These are phyloP conservation scores for Quercus berberidifolia DNA, from an alignment of 306 rosid species.

Conservation along the genomic window DNA sequence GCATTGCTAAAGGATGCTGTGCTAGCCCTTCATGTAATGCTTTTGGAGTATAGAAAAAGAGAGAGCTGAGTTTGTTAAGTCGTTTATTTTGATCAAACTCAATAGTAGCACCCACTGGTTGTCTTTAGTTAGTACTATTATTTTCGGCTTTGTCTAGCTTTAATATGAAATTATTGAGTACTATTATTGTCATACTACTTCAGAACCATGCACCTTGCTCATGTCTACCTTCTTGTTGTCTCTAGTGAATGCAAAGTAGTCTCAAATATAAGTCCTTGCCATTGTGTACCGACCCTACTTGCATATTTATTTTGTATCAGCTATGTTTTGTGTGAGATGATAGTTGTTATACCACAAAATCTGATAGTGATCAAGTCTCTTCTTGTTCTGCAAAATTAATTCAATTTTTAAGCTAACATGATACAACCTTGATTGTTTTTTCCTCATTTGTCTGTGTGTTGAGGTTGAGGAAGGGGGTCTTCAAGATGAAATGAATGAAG, in stretches of 20 bases:
- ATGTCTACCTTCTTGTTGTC: not conserved
- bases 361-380: not conserved
- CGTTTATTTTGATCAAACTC: no score
- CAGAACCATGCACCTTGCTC: not conserved
- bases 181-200: no score
- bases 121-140: no score
- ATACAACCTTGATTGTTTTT: not conserved
- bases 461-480: not conserved
- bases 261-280: not conserved
- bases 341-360: not conserved
- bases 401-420: not conserved
- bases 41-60: not conserved
- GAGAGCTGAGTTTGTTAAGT: no score
- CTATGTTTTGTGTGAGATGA: no score
- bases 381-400: not conserved
- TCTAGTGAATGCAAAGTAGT: not conserved
- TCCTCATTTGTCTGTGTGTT: not conserved
- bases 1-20: not conserved
- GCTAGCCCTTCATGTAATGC: not conserved
- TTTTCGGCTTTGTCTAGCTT: no score
- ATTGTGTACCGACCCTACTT: not conserved
- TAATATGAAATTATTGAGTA: no score
- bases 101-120: no score
- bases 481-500: not conserved
- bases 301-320: no score